Evolutionary conservation across 2,329 filamentous ascomycete species (phyloP), one percentile per base, ranked within the genome.

Genomic region (Aspergillus ustus): DNA sequence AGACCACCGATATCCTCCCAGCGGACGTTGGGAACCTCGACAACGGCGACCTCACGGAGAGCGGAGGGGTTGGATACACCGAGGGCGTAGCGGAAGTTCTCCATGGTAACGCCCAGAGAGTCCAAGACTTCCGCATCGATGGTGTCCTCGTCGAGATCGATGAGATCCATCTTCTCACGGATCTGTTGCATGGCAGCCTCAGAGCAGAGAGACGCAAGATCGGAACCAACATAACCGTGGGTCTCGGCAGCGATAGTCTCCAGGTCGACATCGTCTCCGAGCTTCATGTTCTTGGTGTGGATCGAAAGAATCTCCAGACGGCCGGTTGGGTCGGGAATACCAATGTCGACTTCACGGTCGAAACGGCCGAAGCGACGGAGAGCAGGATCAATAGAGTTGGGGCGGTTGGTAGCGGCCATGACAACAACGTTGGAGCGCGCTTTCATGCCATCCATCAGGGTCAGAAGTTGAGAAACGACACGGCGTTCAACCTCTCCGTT

Each of bases 231-330:
- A 73, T 98, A 99, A 83, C 95, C 95, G 84, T 99, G 95, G 51
- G 95, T 99, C 84, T 99, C 95, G 31, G 95, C 88, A 58, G 95
- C 95, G 74, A 99, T 97, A 74, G 93, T 90, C 84, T 97, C 94
- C 49, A 99, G 87, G 74, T 99, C 95, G 64, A 99, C 95, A 72
- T 98, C 95, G 61, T 98, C 95, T 63, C 82, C 93, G 64, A 99
- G 88, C 86, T 99, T 99, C 95, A 99, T 99, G 87, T 99, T 99
- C 90, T 99, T 99, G 80, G 95, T 99, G 87, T 99, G 95, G 70
- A 99, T 99, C 81, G 96, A 92, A 64, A 99, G 89, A 75, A 99
- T 98, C 86, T 99, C 95, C 43, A 99, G 91, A 86, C 95, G 95
- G 67, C 95, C 95, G 72, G 94, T 98, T 55, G 95, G 95, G 82